Evolutionary conservation across 805 yeast species (phyloP).

Genomic region (Candida adriatica): DNA sequence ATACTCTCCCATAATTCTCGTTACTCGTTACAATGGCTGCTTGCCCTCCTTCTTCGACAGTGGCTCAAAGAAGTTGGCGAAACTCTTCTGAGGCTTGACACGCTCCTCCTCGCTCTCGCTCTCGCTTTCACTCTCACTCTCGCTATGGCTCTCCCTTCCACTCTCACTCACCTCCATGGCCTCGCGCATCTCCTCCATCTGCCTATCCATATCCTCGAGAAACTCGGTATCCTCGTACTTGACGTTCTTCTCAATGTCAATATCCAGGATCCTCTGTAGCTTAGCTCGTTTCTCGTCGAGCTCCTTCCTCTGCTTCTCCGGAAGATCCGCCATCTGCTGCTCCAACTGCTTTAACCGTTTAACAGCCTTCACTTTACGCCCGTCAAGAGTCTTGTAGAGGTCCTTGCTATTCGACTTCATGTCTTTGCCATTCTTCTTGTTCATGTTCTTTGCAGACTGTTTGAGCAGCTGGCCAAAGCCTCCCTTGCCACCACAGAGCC

Average conservation of each 20-base stretch:
- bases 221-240: slow-evolving; percentile 31
- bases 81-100: no score
- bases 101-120: slow-evolving; percentile 4
- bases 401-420: slow-evolving; percentile 23
- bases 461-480: slow-evolving; percentile 39
- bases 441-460: slow-evolving; percentile 34
- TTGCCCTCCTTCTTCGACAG: no score
- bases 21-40: no score
- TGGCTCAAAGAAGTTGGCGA: no score
- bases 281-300: slow-evolving; percentile 31
- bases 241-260: slow-evolving; percentile 22
- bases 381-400: slow-evolving; percentile 34
- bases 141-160: not conserved
- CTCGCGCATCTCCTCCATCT: slow-evolving; percentile 28
- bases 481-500: slow-evolving; percentile 46
- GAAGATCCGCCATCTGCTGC: slow-evolving; percentile 15
- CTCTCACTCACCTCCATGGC: slow-evolving; percentile 6
- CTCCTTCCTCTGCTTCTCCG: slow-evolving; percentile 13
- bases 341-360: slow-evolving; percentile 32
- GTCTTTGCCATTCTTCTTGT: slow-evolving; percentile 21
- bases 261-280: slow-evolving; percentile 27
- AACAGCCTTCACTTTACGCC: slow-evolving; percentile 31
- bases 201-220: slow-evolving; percentile 34
- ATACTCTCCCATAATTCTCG: no score
- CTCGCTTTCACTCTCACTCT: slow-evolving; percentile 4